A percentile compares a stretch with the other conserved stretches of the same genome.
Evolutionary conservation across 2,329 filamentous ascomycete genomes (phyloP).

Genomic region (Fusarium staphyleae): DNA sequence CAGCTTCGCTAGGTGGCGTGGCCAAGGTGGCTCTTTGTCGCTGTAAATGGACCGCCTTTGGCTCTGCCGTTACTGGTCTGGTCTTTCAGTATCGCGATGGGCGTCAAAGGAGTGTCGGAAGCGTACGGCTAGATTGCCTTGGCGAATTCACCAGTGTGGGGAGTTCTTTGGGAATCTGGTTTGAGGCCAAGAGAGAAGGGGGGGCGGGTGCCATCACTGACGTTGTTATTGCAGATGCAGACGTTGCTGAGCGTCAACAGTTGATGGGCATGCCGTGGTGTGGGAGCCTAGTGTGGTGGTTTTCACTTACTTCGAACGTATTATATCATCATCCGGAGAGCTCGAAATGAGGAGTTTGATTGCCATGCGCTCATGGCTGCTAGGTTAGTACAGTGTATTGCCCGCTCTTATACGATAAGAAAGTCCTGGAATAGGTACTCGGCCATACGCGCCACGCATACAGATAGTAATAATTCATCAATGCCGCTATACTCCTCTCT

Average conservation of each 20-base stretch:
- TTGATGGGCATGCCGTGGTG: neutral
- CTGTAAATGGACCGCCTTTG: neutral
- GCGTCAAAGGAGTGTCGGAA: neutral
- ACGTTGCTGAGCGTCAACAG: neutral
- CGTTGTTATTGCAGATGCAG: neutral
- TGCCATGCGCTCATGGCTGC: no score
- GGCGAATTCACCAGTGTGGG: neutral
- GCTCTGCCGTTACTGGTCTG: neutral
- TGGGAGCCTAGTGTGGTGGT: neutral
- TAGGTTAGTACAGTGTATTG: no score
- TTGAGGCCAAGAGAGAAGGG: neutral
- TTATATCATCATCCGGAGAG: no score
- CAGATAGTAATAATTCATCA: no score
- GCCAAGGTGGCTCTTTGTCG: neutral
- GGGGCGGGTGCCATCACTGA: neutral
- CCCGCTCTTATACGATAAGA: no score
- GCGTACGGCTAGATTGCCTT: neutral
- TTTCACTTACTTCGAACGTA: neutral
- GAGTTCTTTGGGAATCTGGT: neutral
- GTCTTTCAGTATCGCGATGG: neutral
- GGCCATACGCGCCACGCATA: no score
- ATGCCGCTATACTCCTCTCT: no score
- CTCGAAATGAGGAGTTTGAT: no score
- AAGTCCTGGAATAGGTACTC: no score
- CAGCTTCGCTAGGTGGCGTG: neutral